Evolutionary conservation across 208 protist species (phyloP).

Genomic region (Eutreptiella sp.): DNA sequence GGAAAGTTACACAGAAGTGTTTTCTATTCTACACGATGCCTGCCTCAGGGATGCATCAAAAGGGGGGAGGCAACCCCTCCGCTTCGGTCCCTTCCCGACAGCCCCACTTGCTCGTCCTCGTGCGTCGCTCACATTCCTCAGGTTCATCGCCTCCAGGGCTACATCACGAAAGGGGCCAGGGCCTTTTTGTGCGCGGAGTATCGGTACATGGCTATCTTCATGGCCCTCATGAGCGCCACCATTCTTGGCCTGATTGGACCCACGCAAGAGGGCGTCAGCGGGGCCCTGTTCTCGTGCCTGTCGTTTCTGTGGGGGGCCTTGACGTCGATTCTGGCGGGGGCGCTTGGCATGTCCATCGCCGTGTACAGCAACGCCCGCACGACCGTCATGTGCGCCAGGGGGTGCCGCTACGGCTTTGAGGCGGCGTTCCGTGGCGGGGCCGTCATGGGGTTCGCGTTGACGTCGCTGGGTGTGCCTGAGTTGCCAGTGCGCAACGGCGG

Average conservation of each 20-base stretch:
- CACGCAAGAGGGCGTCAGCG: constrained; percentile 44
- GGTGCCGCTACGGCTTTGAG: constrained; percentile 60
- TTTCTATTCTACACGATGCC: too few species aligned
- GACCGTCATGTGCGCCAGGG: constrained; percentile 61
- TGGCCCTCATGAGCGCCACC: constrained; percentile 57
- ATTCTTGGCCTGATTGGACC: constrained; percentile 64
- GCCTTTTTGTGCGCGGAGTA: constrained; percentile 71
- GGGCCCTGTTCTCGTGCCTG: constrained; percentile 54
- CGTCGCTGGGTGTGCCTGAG: constrained; percentile 70
- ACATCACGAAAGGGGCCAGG: constrained; percentile 61
- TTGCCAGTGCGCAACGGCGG: too few species aligned
- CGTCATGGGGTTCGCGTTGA: constrained; percentile 75
- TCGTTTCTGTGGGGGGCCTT: constrained; percentile 60
- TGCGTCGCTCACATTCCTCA: too few species aligned
- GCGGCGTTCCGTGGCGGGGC: constrained; percentile 73
- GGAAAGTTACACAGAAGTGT: too few species aligned
- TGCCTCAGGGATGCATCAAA: too few species aligned
- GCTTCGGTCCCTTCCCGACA: too few species aligned
- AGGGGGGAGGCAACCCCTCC: too few species aligned
- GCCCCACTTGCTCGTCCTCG: too few species aligned
- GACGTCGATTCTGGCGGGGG: constrained; percentile 66
- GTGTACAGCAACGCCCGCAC: constrained; percentile 76
- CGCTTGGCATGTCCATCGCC: constrained; percentile 78
- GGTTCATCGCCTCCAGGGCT: too few species aligned
- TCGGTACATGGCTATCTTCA: constrained; percentile 73